Evolutionary conservation across 176 grass and related monocot genomes (phyloP).

Genomic region (Bonia amplexicaulis): DNA sequence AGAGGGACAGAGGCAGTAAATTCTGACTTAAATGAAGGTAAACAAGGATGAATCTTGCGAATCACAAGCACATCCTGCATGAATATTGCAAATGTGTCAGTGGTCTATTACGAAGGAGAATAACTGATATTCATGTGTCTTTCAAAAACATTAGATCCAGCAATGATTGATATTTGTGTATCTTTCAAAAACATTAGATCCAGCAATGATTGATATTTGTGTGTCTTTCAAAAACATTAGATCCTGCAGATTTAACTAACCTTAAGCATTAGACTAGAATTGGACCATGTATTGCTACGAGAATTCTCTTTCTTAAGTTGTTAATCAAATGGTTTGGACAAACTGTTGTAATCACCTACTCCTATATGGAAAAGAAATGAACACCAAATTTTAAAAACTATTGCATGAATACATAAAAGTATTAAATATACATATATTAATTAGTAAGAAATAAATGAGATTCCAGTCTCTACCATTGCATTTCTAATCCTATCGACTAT

Average conservation of each 20-base stretch:
- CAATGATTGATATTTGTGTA: background rate
- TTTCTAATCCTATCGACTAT: background rate
- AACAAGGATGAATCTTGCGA: slow-evolving; percentile 81
- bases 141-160: background rate
- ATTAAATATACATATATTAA: background rate
- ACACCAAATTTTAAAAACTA: background rate
- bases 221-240: background rate
- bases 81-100: slow-evolving; percentile 1
- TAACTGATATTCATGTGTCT: background rate
- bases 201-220: background rate
- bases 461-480: background rate
- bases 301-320: too few relatives aligned
- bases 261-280: background rate
- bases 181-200: background rate
- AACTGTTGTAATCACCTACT: too few relatives aligned
- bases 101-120: background rate
- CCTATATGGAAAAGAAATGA: too few relatives aligned
- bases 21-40: slow-evolving; percentile 98
- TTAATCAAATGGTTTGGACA: too few relatives aligned
- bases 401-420: background rate
- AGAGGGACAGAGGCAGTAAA: slow-evolving; percentile 98
- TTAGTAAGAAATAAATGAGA: background rate
- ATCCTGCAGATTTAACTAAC: background rate
- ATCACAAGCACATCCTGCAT: slow-evolving; percentile 69
- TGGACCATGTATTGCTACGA: too few relatives aligned